Conservation (phyloP, 2,329 filamentous ascomycete species). For the Truncatella angustata region DNA sequence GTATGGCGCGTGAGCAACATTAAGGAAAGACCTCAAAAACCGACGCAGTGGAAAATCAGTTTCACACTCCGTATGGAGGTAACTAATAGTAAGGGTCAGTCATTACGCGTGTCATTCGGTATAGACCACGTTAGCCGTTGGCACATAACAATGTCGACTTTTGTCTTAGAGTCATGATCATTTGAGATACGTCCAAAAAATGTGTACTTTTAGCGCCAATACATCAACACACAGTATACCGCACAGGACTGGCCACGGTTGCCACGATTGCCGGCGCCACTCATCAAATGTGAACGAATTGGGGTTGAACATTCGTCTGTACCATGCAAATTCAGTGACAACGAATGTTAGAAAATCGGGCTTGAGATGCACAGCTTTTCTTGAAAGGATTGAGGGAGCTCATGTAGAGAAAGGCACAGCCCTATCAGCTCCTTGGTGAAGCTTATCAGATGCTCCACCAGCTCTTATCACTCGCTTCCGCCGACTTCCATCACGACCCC, state of each 20-base stretch:
- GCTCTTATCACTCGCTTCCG: background rate
- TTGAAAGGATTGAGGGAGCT: background rate
- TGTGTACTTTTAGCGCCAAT: background rate
- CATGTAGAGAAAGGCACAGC: background rate
- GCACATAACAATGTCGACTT: background rate
- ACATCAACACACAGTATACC: background rate
- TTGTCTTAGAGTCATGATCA: background rate
- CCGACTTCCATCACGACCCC: background rate
- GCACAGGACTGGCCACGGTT: background rate
- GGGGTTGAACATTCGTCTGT: too few species aligned
- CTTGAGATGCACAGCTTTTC: background rate
- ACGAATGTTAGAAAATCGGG: too few species aligned
- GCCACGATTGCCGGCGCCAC: too few species aligned
- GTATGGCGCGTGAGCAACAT: background rate
- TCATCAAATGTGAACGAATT: too few species aligned
- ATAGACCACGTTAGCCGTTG: background rate
- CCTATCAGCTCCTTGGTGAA: background rate
- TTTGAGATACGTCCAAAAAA: background rate
- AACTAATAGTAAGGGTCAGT: too few species aligned
- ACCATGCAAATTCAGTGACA: too few species aligned
- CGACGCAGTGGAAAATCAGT: too few species aligned
- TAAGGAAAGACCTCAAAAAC: too few species aligned
- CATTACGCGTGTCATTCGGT: background rate
- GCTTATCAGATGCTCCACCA: background rate
- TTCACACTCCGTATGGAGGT: too few species aligned